Percentiles rank a stretch among this genome's conserved stretches.
Evolutionary conservation across 1,139 yeast species (phyloP).

Genomic region (Scheffersomyces cryptocercus): DNA sequence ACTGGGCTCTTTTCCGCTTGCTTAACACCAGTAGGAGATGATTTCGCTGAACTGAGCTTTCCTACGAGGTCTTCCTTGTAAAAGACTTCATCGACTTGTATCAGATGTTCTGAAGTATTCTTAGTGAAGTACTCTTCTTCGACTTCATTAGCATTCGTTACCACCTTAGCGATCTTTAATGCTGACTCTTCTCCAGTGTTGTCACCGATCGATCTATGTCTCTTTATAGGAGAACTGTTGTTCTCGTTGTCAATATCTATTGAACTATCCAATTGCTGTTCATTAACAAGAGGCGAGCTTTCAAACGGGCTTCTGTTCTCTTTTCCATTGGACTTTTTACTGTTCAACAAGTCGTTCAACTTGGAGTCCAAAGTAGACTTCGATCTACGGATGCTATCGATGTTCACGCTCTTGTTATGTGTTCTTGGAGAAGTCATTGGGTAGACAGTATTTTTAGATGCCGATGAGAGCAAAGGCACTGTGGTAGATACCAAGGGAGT

Average conservation of each 20-base stretch:
- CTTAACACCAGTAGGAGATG: slow-evolving; percentile 12
- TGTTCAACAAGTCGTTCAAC: slow-evolving; percentile 3
- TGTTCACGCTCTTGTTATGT: slow-evolving; percentile 9
- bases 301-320: slow-evolving; percentile 20
- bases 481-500: slow-evolving; percentile 6
- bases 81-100: slow-evolving; percentile 25
- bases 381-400: slow-evolving; percentile 13
- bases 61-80: slow-evolving; percentile 28
- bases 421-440: slow-evolving; percentile 16
- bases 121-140: slow-evolving; percentile 2
- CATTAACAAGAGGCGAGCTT: slow-evolving; percentile 13
- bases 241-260: slow-evolving; percentile 2
- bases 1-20: slow-evolving; percentile 4
- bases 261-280: slow-evolving; percentile 5
- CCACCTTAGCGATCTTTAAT: slow-evolving; percentile 24
- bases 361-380: slow-evolving; percentile 9
- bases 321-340: slow-evolving; percentile 17
- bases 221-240: slow-evolving; percentile 17
- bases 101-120: slow-evolving; percentile 12
- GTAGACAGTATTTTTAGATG: slow-evolving; percentile 4
- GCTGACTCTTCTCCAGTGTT: slow-evolving; percentile 15
- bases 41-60: slow-evolving; percentile 15
- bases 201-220: slow-evolving; percentile 5
- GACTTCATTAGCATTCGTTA: slow-evolving; percentile 20
- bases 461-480: slow-evolving; percentile 5